Conservation (phyloP, 495 filamentous ascomycete species). For the Sabuloglossum arenarium region DNA sequence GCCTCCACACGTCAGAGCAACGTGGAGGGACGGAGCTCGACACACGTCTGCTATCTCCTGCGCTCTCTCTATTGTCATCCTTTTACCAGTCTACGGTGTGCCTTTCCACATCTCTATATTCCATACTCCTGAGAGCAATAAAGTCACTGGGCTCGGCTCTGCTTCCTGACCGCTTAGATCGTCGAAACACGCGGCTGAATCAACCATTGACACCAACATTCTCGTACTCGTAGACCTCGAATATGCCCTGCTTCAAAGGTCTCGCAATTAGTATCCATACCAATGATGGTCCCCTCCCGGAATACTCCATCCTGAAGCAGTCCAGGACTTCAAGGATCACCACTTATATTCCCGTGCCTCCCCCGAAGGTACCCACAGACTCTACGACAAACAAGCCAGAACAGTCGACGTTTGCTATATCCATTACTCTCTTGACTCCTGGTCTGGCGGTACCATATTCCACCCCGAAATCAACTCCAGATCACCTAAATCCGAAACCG, state of each 20-base stretch:
- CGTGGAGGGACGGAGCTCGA: slow-evolving; percentile 1
- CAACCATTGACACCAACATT: too few species aligned
- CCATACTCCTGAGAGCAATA: neutral
- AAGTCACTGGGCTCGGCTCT: neutral
- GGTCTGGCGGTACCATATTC: slow-evolving; percentile 80
- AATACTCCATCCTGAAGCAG: slow-evolving; percentile 89
- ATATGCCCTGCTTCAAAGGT: slow-evolving; percentile 95
- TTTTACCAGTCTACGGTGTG: neutral
- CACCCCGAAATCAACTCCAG: slow-evolving; percentile 47
- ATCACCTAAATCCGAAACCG: slow-evolving; percentile 53
- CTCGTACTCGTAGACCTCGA: neutral
- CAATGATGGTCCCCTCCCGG: slow-evolving; percentile 66
- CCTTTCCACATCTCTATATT: neutral
- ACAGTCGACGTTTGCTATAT: slow-evolving; percentile 86
- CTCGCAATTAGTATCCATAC: slow-evolving; percentile 93
- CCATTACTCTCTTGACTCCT: slow-evolving; percentile 83
- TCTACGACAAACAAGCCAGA: slow-evolving; percentile 52
- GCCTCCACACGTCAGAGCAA: slow-evolving; percentile 3
- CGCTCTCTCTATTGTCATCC: neutral
- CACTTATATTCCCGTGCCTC: slow-evolving; percentile 88
- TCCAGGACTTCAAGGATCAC: slow-evolving; percentile 79
- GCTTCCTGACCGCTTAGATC: neutral
- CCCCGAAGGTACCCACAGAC: slow-evolving; percentile 50
- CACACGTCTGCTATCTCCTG: neutral
- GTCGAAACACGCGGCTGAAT: neutral